phyloP scores from a whole-genome alignment of 106 monocot genomes.

The Gastrodia elata region DNA sequence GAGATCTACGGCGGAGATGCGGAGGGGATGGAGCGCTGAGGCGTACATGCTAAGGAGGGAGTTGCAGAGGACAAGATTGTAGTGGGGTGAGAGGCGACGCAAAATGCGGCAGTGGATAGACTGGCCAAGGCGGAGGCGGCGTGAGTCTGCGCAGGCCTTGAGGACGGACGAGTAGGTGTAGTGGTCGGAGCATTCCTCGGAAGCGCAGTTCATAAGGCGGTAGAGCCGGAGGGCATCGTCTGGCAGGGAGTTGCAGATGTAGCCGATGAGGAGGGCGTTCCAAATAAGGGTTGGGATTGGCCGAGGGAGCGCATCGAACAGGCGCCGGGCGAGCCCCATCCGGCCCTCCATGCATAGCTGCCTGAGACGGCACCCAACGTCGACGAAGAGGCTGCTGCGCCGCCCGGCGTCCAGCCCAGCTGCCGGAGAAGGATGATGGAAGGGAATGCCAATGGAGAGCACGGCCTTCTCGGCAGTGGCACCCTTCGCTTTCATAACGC shows the following conservation, averaged over 20 bases:
- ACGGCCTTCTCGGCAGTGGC: no score
- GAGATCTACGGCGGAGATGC: background rate
- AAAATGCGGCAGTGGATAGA: conserved; percentile 72
- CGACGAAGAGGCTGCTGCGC: background rate
- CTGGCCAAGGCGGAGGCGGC: conserved; percentile 40
- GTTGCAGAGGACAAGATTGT: conserved; percentile 56
- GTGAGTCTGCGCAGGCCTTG: conserved; percentile 59
- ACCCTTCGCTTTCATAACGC: no score
- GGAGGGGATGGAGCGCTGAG: background rate
- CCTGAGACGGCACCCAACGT: conserved; percentile 33
- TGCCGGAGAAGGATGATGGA: background rate
- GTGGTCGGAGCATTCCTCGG: conserved; percentile 28
- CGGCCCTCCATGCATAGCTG: conserved; percentile 51
- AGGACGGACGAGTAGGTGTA: conserved; percentile 82
- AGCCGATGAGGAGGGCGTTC: conserved; percentile 87
- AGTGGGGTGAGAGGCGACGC: conserved; percentile 16
- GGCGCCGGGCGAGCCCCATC: conserved; percentile 49
- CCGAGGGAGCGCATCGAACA: conserved; percentile 52
- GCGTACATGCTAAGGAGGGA: conserved; percentile 88
- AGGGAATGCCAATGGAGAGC: background rate
- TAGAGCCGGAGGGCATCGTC: conserved; percentile 57
- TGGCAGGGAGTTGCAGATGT: conserved; percentile 66
- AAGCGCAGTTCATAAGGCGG: conserved; percentile 32
- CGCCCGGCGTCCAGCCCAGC: background rate
- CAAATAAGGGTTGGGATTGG: conserved; percentile 59